Conservation (phyloP, 75 land plant species). For the Selaginella moellendorffii region DNA sequence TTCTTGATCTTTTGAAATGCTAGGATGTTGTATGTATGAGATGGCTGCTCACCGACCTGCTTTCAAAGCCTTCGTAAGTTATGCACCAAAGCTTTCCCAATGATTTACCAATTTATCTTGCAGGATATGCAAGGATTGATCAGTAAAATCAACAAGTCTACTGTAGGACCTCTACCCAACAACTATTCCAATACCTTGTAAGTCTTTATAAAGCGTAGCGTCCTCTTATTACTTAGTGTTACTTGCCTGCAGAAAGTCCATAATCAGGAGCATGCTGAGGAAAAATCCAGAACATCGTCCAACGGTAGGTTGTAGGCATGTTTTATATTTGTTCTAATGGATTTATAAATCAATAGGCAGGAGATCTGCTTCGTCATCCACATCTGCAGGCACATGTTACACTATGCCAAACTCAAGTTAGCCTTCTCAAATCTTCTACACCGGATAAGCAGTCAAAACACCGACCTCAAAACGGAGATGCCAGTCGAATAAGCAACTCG, state of each 20-base stretch:
- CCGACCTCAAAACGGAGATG: neutral
- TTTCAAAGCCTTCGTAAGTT: slow-evolving; percentile 9
- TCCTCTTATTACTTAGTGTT: neutral
- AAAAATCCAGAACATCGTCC: neutral
- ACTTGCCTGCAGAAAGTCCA: neutral
- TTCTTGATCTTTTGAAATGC: no score
- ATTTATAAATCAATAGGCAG: slow-evolving; percentile 25
- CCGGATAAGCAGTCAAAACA: neutral
- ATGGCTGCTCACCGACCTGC: slow-evolving; percentile 10
- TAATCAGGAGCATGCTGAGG: slow-evolving; percentile 8
- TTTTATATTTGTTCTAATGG: neutral
- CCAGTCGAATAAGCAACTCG: neutral
- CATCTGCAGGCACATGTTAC: slow-evolving; percentile 30
- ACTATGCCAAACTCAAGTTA: neutral
- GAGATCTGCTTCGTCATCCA: slow-evolving; percentile 35
- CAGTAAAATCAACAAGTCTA: neutral
- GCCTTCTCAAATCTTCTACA: neutral
- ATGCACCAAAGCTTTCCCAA: neutral
- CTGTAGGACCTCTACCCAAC: slow-evolving; percentile 1
- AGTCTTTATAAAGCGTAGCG: neutral
- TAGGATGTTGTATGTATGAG: slow-evolving; percentile 4
- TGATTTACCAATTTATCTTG: neutral
- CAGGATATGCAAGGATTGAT: slow-evolving; percentile 8
- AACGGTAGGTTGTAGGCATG: slow-evolving; percentile 7
- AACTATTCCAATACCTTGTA: slow-evolving; percentile 6